phyloP scores from a whole-genome alignment of 2,329 filamentous ascomycete genomes.

The Tolypocladium album region DNA sequence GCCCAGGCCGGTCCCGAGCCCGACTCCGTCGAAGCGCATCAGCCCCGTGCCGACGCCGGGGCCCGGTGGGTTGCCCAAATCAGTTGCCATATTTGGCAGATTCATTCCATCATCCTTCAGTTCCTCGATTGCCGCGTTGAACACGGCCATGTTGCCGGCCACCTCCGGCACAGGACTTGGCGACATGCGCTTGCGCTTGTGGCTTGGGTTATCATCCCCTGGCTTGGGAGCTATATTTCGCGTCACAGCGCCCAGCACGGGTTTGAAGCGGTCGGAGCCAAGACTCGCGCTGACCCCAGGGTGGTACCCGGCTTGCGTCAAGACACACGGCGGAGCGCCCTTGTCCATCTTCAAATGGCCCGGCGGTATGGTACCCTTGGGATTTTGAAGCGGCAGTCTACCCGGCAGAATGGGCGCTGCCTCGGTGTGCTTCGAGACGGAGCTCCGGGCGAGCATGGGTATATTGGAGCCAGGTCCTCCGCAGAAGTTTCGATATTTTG shows the following conservation, averaged over 20 bases:
- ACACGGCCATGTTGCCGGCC: neutral
- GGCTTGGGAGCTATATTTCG: conserved; percentile 15
- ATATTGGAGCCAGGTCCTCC: conserved; percentile 25
- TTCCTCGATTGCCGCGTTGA: neutral
- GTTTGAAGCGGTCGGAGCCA: conserved; percentile 17
- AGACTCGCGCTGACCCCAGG: neutral
- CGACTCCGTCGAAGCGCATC: neutral
- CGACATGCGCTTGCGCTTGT: conserved; percentile 22
- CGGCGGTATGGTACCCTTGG: conserved; percentile 6
- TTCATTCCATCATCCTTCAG: no score
- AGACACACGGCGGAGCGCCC: neutral
- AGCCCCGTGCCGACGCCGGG: neutral
- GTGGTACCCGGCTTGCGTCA: neutral
- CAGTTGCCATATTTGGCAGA: neutral
- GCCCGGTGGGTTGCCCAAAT: neutral
- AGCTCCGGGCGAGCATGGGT: conserved; percentile 35
- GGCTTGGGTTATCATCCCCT: conserved; percentile 9
- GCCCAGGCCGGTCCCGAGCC: neutral
- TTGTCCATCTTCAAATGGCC: conserved; percentile 3
- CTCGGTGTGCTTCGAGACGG: conserved; percentile 28
- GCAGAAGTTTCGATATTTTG: conserved; percentile 19
- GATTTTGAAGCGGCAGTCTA: conserved; percentile 25
- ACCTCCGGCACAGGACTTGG: conserved; percentile 12
- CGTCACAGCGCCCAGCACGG: conserved; percentile 20
- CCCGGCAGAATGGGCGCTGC: conserved; percentile 32